A percentile compares a stretch with the other conserved stretches of the same genome.
phyloP scores from a whole-genome alignment of 768 basidiomycete genomes.

The Pisolithus albus region DNA sequence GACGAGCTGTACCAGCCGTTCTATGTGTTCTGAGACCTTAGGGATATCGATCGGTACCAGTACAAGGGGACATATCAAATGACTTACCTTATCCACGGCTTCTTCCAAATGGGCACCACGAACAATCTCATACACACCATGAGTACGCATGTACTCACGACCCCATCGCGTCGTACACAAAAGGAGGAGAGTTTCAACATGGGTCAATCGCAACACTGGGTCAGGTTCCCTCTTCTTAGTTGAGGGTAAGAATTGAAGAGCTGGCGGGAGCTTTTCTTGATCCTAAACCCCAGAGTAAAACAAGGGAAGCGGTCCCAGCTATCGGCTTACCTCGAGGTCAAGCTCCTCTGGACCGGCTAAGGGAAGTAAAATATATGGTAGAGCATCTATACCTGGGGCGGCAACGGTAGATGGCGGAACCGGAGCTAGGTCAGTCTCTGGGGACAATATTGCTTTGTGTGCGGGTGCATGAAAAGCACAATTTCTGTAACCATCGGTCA shows the following conservation, averaged over 20 bases:
- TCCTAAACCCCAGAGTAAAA: constrained; percentile 42
- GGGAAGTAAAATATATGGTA: constrained; percentile 82
- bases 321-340: constrained; percentile 66
- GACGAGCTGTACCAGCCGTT: constrained; percentile 81
- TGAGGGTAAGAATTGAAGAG: constrained; percentile 82
- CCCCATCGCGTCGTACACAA: constrained; percentile 88
- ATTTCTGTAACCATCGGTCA: constrained; percentile 46
- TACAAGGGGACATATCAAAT: background rate
- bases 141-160: constrained; percentile 66
- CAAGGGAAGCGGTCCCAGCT: background rate
- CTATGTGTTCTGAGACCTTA: constrained; percentile 82
- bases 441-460: constrained; percentile 65
- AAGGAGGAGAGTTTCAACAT: constrained; percentile 84
- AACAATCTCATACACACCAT: constrained; percentile 86
- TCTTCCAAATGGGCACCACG: constrained; percentile 74
- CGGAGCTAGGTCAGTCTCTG: constrained; percentile 50
- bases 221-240: constrained; percentile 83
- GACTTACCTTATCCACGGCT: constrained; percentile 63
- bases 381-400: constrained; percentile 75
- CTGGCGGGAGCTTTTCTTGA: constrained; percentile 77
- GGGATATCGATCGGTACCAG: background rate
- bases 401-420: constrained; percentile 50
- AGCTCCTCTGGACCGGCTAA: constrained; percentile 94
- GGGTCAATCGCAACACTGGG: constrained; percentile 64
- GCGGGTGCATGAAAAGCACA: constrained; percentile 64